phyloP scores from a whole-genome alignment of 2,329 filamentous ascomycete genomes.

The Claviceps sp. region DNA sequence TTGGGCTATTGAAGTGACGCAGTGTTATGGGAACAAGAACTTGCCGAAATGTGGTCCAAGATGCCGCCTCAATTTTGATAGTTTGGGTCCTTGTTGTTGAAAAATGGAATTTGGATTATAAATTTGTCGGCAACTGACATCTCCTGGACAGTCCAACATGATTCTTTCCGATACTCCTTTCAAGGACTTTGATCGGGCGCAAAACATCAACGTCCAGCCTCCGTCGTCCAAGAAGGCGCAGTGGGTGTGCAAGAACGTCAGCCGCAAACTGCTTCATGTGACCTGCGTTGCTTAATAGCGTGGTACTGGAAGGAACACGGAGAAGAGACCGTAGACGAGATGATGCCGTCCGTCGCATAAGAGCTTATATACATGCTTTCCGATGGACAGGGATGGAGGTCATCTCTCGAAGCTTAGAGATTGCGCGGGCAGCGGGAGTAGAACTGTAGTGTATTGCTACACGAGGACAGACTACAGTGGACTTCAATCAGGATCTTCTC shows the following conservation, averaged over 20 bases:
- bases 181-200: neutral
- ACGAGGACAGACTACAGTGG: too few species aligned
- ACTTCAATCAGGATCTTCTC: too few species aligned
- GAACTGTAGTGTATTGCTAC: too few species aligned
- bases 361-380: too few species aligned
- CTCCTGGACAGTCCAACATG: neutral
- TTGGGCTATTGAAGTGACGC: slow-evolving; percentile 3
- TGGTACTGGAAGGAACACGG: neutral
- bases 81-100: neutral
- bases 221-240: neutral
- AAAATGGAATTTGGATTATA: too few species aligned
- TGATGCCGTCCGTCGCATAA: too few species aligned
- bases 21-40: slow-evolving; percentile 1
- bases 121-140: neutral
- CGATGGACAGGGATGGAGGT: too few species aligned
- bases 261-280: neutral
- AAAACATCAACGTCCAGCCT: neutral
- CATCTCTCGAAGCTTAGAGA: too few species aligned
- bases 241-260: neutral
- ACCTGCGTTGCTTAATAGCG: neutral
- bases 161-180: neutral
- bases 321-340: neutral
- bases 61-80: too few species aligned
- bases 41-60: neutral
- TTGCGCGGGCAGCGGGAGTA: too few species aligned